phyloP scores from a whole-genome alignment of 2,329 filamentous ascomycete species.

The Neobulgaria alba region DNA sequence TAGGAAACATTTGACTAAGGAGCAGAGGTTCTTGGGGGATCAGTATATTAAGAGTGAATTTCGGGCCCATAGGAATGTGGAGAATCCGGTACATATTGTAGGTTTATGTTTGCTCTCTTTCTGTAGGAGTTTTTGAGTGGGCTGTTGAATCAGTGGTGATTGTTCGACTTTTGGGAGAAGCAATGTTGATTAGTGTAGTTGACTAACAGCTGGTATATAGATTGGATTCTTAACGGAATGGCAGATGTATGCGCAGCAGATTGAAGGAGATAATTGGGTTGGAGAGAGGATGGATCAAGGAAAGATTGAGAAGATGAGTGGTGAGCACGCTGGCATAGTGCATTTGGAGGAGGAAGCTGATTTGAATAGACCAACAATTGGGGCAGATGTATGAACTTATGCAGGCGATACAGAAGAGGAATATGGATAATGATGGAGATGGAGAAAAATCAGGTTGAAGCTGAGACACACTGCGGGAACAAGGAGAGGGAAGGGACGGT shows the following conservation, averaged over 20 bases:
- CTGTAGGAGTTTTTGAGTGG: too few relatives aligned
- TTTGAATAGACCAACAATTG: conserved; percentile 70
- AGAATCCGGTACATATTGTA: conserved; percentile 89
- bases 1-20: conserved; percentile 63
- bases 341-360: conserved; percentile 1
- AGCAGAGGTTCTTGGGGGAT: conserved; percentile 78
- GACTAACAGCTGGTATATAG: too few relatives aligned
- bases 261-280: conserved; percentile 81
- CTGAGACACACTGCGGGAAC: conserved; percentile 3
- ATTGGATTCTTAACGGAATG: conserved; percentile 95
- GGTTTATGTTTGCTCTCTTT: too few relatives aligned
- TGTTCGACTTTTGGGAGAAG: too few relatives aligned
- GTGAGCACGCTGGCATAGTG: conserved; percentile 42
- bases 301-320: conserved; percentile 91
- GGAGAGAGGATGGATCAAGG: conserved; percentile 74
- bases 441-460: conserved; percentile 30
- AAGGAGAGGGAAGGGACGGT: neutral
- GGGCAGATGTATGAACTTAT: conserved; percentile 92
- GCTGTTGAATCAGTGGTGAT: neutral
- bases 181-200: too few relatives aligned
- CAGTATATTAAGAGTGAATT: conserved; percentile 93
- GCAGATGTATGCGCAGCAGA: conserved; percentile 87
- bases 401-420: conserved; percentile 62
- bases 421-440: conserved; percentile 92
- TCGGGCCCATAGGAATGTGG: conserved; percentile 68